These are phyloP conservation scores for Emmonsiellopsis sp. DNA, from an alignment of 2,329 filamentous ascomycete genomes.

Conservation along the genomic window DNA sequence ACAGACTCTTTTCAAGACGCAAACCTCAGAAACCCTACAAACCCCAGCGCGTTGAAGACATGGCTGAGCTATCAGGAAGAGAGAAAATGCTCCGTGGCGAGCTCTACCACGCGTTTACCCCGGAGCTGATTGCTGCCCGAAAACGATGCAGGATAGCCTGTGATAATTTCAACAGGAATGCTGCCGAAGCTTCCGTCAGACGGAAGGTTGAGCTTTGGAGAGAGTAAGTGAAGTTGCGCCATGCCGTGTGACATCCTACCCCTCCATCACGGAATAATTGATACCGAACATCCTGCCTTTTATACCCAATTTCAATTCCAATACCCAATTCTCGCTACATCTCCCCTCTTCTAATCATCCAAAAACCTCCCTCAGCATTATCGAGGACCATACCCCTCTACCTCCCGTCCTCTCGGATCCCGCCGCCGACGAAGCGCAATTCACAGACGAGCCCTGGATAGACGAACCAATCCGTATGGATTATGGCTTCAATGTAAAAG, in stretches of 20 bases:
- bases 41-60: neutral
- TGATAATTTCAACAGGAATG: slow-evolving; percentile 54
- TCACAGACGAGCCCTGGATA: slow-evolving; percentile 60
- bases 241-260: neutral
- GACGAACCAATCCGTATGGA: slow-evolving; percentile 63
- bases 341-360: slow-evolving; percentile 1
- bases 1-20: neutral
- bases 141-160: slow-evolving; percentile 55
- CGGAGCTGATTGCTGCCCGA: slow-evolving; percentile 56
- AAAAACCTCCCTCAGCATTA: slow-evolving; percentile 42
- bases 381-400: slow-evolving; percentile 53
- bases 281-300: neutral
- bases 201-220: slow-evolving; percentile 59
- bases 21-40: neutral
- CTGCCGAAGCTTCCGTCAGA: slow-evolving; percentile 49
- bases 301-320: neutral
- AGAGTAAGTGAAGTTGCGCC: slow-evolving; percentile 48
- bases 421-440: slow-evolving; percentile 56
- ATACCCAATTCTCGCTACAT: neutral
- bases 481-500: slow-evolving; percentile 65
- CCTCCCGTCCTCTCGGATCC: slow-evolving; percentile 49
- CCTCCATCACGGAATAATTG: neutral
- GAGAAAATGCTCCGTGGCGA: slow-evolving; percentile 56
- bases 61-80: slow-evolving; percentile 17
- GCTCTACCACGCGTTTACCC: slow-evolving; percentile 65